Evolutionary conservation across 306 rosid genomes (phyloP).

Genomic region (Lathyrus tuberosus): DNA sequence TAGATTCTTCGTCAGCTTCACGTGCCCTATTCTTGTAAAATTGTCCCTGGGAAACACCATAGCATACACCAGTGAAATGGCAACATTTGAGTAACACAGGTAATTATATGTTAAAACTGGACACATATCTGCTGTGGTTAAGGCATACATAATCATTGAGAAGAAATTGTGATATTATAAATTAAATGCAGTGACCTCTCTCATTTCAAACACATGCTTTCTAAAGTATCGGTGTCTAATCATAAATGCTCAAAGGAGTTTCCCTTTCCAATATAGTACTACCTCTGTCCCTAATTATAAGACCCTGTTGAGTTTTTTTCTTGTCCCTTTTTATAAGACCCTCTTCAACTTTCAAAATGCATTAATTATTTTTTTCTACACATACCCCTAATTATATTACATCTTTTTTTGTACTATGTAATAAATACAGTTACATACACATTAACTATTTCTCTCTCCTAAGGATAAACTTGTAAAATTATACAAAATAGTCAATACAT

Average conservation of each 20-base stretch:
- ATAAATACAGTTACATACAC: no score
- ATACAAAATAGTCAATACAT: no score
- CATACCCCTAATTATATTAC: no score
- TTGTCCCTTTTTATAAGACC: no score
- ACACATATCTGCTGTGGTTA: neutral
- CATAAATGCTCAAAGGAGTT: constrained; percentile 5
- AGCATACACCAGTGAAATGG: constrained; percentile 25
- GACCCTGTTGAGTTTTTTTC: no score
- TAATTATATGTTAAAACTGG: neutral
- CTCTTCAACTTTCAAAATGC: no score
- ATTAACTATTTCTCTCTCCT: no score
- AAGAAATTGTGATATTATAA: constrained; percentile 19
- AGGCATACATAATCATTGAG: constrained; percentile 1
- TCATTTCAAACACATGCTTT: neutral
- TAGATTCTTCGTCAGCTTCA: constrained; percentile 80
- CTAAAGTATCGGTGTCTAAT: constrained; percentile 22
- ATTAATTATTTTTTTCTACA: no score
- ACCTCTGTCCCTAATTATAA: no score
- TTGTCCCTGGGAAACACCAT: constrained; percentile 59
- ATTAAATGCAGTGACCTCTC: constrained; percentile 7
- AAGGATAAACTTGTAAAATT: no score
- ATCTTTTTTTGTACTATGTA: no score
- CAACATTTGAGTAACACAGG: constrained; percentile 17
- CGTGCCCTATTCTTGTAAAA: constrained; percentile 56
- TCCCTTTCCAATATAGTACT: neutral